Base-by-base conservation (phyloP, 208 protist genomes). In the Trypanosoma mega region DNA sequence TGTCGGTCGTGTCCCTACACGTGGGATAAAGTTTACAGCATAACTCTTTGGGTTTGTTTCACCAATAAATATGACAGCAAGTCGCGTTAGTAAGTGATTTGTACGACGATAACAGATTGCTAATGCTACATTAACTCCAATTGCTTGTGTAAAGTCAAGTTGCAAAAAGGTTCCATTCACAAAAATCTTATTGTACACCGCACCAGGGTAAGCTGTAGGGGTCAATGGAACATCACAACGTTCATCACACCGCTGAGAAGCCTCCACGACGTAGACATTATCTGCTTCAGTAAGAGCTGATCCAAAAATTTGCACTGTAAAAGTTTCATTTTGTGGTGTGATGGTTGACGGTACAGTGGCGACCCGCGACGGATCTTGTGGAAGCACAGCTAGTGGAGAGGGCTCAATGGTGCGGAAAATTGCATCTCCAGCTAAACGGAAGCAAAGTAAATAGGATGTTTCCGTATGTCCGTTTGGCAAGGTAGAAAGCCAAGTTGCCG, bases 81-180 rank as follows among this genome's bases (percentile, higher is more conserved):
- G 57, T 23, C 63, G 72, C 9, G 80, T 83, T 24, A 96, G 61
- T 33, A 79, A 70, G 34, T 56, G 54, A 12, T 70, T 71, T 12
- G 41, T 59, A 49, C 86, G 83, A 46, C 90, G 86, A 74, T 93
- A 96, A 62, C 90, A 96, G 31, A 96, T 70, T 5, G 69, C 65
- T 18, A 93, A 64, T 21, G 71, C 63, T 29, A 82, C 57, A n/a
- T 78, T 62, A 47, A 23, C 50, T 49, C 56, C 64, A 44, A 90
- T 70, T 3, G 74, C 1, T 9, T 50, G 34, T 24, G 49, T 31
- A 61, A 94, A 90, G 21, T 50, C 20, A 2, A 92, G 33, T 41
- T 60, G 34, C 27, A 92, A 57, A 21, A 72, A 69, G 2, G 68
- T 87, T 44, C 33, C 58, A 72, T 81, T 82, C 23, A 78, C 62